A percentile compares a stretch with the other conserved stretches of the same genome.
Conservation (phyloP, 352 stramenopile species). For the Blastocystis sp. region DNA sequence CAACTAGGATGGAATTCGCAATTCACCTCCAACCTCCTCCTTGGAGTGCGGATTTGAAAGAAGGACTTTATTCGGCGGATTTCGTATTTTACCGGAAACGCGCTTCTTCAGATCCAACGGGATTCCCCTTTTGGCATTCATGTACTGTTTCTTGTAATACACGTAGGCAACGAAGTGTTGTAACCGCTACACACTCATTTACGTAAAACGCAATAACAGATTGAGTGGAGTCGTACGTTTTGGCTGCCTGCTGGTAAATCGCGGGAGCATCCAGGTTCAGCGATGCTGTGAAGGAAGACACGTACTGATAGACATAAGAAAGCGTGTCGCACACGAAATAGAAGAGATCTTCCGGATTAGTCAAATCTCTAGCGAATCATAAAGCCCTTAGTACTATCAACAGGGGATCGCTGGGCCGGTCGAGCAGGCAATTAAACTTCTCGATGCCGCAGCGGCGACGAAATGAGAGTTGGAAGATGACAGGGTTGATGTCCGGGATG, state of each 20-base stretch:
- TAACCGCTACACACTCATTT: background rate
- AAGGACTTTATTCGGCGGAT: background rate
- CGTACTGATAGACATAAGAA: background rate
- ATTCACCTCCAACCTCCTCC: background rate
- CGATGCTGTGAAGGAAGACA: background rate
- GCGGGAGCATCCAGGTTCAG: background rate
- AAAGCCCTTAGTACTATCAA: background rate
- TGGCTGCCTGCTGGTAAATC: background rate
- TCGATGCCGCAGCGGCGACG: slow-evolving; percentile 1
- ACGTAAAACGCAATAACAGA: background rate
- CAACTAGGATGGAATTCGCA: background rate
- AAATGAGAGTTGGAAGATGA: background rate
- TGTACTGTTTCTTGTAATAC: slow-evolving; percentile 26
- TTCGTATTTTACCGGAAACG: too few relatives aligned
- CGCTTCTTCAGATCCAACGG: too few relatives aligned
- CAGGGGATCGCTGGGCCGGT: background rate
- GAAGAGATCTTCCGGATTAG: background rate
- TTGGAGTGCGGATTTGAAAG: background rate
- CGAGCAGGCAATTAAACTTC: background rate
- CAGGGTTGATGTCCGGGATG: slow-evolving; percentile 1
- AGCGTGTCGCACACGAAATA: slow-evolving; percentile 1
- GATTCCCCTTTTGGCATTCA: slow-evolving; percentile 1
- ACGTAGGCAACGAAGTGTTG: background rate
- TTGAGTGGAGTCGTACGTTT: background rate
- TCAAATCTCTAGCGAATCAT: background rate